A percentile compares a stretch with the other conserved stretches of the same genome.
phyloP scores from a whole-genome alignment of 306 rosid genomes.

The Casuarina glauca region DNA sequence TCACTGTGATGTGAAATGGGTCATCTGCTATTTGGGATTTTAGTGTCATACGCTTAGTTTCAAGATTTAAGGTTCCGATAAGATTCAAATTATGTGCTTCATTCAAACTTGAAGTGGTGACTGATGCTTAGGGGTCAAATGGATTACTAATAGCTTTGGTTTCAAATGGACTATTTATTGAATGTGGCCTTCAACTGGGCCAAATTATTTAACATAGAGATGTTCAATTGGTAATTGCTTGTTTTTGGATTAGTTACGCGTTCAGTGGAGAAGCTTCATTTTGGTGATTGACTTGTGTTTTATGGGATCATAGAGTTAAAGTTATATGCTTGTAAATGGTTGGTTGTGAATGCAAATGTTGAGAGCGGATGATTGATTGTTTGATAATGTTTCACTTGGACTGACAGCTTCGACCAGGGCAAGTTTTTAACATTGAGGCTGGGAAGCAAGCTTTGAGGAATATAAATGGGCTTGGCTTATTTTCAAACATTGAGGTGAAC shows the following conservation, averaged over 20 bases:
- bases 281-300: not conserved
- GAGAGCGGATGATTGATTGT: slow-evolving; percentile 10
- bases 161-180: too few relatives aligned
- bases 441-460: slow-evolving; percentile 97
- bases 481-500: slow-evolving; percentile 96
- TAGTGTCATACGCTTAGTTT: too few relatives aligned
- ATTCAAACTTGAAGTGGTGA: too few relatives aligned
- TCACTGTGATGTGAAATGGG: not conserved
- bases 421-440: slow-evolving; percentile 86
- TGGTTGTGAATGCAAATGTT: not conserved
- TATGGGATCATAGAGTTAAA: too few relatives aligned
- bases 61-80: too few relatives aligned
- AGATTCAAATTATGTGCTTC: too few relatives aligned
- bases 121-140: too few relatives aligned
- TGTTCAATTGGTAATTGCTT: not conserved
- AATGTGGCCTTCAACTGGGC: too few relatives aligned
- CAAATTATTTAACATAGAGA: too few relatives aligned
- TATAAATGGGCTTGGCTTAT: slow-evolving; percentile 81
- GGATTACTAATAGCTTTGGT: too few relatives aligned
- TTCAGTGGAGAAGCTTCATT: not conserved
- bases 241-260: not conserved
- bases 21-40: too few relatives aligned
- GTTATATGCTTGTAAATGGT: not conserved
- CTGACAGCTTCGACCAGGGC: slow-evolving; percentile 76
- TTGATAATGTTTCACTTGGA: slow-evolving; percentile 37